These are phyloP conservation scores for Sporisorium exsertum DNA, from an alignment of 1,284 basidiomycete species.

Conservation along the genomic window DNA sequence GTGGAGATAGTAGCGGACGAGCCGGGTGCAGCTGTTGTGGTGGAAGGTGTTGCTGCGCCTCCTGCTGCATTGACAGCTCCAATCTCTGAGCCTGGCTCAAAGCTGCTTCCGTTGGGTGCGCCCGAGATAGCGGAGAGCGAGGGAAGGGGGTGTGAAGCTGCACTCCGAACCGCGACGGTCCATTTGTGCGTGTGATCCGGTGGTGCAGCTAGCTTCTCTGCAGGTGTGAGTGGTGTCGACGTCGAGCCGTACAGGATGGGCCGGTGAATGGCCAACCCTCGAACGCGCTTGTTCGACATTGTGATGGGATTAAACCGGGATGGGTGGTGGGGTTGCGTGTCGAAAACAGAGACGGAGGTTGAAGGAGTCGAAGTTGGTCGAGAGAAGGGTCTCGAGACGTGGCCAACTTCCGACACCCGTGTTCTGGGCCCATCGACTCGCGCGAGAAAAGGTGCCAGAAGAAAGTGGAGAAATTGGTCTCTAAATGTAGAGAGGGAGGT, in stretches of 20 bases:
- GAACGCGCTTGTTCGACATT: slow-evolving; percentile 49
- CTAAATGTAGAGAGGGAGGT: slow-evolving; percentile 2
- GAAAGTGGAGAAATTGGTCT: slow-evolving; percentile 25
- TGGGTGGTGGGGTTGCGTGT: too few species aligned
- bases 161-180: slow-evolving; percentile 89
- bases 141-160: slow-evolving; percentile 71
- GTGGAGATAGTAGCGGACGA: slow-evolving; percentile 49
- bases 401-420: slow-evolving; percentile 30
- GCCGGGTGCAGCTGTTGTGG: slow-evolving; percentile 9
- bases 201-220: slow-evolving; percentile 76
- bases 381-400: slow-evolving; percentile 27
- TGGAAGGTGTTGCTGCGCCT: slow-evolving; percentile 1
- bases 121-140: slow-evolving; percentile 56
- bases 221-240: slow-evolving; percentile 82
- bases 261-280: slow-evolving; percentile 84
- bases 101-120: slow-evolving; percentile 15
- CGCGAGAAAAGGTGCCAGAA: slow-evolving; percentile 16
- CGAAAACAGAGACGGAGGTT: not conserved
- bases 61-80: slow-evolving; percentile 30
- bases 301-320: not conserved
- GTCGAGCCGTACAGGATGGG: slow-evolving; percentile 96
- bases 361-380: not conserved
- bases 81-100: slow-evolving; percentile 39
- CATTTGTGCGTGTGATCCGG: slow-evolving; percentile 93
- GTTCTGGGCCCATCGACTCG: slow-evolving; percentile 10